These are phyloP conservation scores for Neofusicoccum parvum DNA, from an alignment of 2,329 filamentous ascomycete species.

Conservation along the genomic window DNA sequence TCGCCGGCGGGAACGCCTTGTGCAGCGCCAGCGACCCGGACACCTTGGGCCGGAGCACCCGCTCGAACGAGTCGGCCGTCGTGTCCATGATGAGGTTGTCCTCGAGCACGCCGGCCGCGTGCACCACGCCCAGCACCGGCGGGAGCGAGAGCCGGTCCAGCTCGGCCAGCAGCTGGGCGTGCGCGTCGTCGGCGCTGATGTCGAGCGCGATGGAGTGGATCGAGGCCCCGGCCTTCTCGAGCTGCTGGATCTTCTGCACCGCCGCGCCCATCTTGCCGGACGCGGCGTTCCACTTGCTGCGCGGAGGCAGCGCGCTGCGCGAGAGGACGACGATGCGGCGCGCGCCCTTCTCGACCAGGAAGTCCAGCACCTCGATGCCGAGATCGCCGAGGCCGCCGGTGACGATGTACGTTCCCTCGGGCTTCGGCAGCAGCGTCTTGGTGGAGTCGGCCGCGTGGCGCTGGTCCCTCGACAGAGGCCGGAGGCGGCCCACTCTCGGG, in stretches of 20 bases:
- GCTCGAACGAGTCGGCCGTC: slow-evolving; percentile 32
- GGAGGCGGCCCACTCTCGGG: slow-evolving; percentile 36
- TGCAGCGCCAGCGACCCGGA: slow-evolving; percentile 31
- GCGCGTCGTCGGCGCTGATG: slow-evolving; percentile 32
- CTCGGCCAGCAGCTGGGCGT: slow-evolving; percentile 25
- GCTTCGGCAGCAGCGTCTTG: slow-evolving; percentile 27
- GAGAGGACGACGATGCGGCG: slow-evolving; percentile 46
- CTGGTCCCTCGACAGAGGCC: slow-evolving; percentile 29
- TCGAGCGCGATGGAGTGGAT: slow-evolving; percentile 40
- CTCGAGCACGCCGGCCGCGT: slow-evolving; percentile 44
- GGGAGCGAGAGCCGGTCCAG: slow-evolving; percentile 42
- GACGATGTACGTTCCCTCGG: slow-evolving; percentile 48
- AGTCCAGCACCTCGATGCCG: slow-evolving; percentile 42
- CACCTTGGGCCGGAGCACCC: slow-evolving; percentile 40
- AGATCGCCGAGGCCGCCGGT: slow-evolving; percentile 47
- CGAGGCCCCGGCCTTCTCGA: slow-evolving; percentile 33
- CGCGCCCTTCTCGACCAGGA: slow-evolving; percentile 45
- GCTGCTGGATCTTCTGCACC: slow-evolving; percentile 24
- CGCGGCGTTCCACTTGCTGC: slow-evolving; percentile 33
- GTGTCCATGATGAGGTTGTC: slow-evolving; percentile 40
- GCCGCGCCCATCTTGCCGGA: slow-evolving; percentile 22
- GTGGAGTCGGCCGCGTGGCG: slow-evolving; percentile 14
- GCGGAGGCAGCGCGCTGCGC: slow-evolving; percentile 40
- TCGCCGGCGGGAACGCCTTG: slow-evolving; percentile 33
- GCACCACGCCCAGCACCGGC: slow-evolving; percentile 44